A percentile compares a stretch with the other conserved stretches of the same genome.
phyloP scores from a whole-genome alignment of 1,139 yeast genomes.

The Debaryomyces fabryi region DNA sequence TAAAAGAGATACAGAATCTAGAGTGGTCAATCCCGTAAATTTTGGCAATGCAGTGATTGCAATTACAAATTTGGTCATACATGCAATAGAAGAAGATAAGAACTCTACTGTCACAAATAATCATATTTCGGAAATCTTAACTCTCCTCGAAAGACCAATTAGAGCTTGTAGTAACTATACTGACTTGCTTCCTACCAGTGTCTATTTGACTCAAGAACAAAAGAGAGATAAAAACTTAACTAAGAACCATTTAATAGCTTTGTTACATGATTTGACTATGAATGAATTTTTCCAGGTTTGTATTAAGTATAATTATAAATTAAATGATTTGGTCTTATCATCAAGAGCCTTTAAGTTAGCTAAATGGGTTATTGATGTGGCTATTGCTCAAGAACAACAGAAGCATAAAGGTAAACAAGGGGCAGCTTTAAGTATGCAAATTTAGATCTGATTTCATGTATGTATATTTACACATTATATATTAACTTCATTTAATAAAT shows the following conservation, averaged over 20 bases:
- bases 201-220: conserved; percentile 38
- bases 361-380: conserved; percentile 70
- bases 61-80: conserved; percentile 57
- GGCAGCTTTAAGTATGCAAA: conserved; percentile 4
- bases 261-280: conserved; percentile 64
- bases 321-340: conserved; percentile 64
- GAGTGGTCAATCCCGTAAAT: conserved; percentile 60
- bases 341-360: conserved; percentile 68
- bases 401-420: conserved; percentile 11
- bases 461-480: conserved; percentile 5
- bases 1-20: conserved; percentile 58
- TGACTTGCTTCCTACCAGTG: conserved; percentile 48
- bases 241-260: conserved; percentile 47
- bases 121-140: conserved; percentile 58
- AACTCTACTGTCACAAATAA: conserved; percentile 53
- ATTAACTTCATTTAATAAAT: conserved; percentile 4
- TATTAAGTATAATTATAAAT: conserved; percentile 58
- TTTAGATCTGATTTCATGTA: neutral
- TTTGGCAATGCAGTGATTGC: conserved; percentile 69
- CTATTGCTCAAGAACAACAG: conserved; percentile 53
- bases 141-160: conserved; percentile 61
- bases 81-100: conserved; percentile 66
- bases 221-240: conserved; percentile 20
- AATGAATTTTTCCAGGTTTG: conserved; percentile 67
- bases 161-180: conserved; percentile 42